Conservation (phyloP, 73 alveolate species). For the Tetrahymena thermophila region DNA sequence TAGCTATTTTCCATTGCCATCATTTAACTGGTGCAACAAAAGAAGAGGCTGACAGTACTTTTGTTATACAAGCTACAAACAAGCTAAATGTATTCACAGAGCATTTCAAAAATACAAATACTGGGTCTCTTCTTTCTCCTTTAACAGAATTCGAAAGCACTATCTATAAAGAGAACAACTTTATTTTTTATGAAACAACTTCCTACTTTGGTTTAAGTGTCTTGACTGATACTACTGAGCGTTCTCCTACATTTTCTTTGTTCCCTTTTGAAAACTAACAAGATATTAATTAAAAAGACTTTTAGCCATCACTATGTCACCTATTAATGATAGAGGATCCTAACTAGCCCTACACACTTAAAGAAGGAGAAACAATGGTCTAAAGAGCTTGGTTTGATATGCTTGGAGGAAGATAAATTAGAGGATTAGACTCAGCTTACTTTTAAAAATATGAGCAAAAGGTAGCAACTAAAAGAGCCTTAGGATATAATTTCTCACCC, state of each 20-base stretch:
- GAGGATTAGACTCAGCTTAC: constrained; percentile 21
- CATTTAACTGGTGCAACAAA: not conserved
- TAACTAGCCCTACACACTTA: not conserved
- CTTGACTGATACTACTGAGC: constrained; percentile 42
- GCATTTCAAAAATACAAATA: constrained; percentile 12
- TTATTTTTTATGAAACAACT: constrained; percentile 16
- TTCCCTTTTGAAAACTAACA: constrained; percentile 26
- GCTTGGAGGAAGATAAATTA: constrained; percentile 28
- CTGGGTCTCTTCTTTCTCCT: not conserved
- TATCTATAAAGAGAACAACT: constrained; percentile 1
- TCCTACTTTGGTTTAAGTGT: constrained; percentile 28
- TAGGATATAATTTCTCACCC: not conserved
- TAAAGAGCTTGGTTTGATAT: constrained; percentile 5
- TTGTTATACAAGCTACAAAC: not conserved
- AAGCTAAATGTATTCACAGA: constrained; percentile 1
- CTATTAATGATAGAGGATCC: constrained; percentile 8
- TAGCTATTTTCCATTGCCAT: constrained; percentile 9
- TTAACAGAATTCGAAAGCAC: constrained; percentile 19
- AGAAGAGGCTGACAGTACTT: not conserved
- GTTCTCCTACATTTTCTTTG: constrained; percentile 43
- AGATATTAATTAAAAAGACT: constrained; percentile 2
- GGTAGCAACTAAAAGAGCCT: not conserved
- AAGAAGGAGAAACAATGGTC: constrained; percentile 8
- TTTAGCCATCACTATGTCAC: constrained; percentile 31
- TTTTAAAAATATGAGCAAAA: not conserved